A percentile compares a stretch with the other conserved stretches of the same genome.
phyloP scores from a whole-genome alignment of 108 stramenopile genomes.

The Parietichytrium sp. region DNA sequence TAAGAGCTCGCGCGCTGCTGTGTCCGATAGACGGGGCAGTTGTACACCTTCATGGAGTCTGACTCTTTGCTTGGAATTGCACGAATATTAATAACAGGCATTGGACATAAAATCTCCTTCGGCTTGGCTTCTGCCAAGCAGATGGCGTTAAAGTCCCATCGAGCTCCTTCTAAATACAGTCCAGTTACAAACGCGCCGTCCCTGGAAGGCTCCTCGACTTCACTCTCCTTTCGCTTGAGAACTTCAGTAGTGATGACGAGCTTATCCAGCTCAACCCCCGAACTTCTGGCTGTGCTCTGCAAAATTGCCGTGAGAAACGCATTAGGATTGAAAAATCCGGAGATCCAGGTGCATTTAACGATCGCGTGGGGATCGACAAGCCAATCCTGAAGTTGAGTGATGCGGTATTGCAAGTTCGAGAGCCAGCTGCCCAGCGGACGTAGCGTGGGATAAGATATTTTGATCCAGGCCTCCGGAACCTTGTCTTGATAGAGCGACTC shows the following conservation, averaged over 20 bases:
- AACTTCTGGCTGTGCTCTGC: constrained; percentile 58
- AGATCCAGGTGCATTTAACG: constrained; percentile 56
- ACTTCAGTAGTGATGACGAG: constrained; percentile 60
- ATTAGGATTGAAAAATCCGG: constrained; percentile 66
- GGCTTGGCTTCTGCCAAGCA: constrained; percentile 33
- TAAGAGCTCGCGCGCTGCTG: constrained; percentile 56
- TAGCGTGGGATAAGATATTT: constrained; percentile 58
- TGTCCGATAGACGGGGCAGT: constrained; percentile 64
- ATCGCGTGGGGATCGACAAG: neutral
- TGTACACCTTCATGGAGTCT: constrained; percentile 48
- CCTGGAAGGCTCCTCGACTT: constrained; percentile 44
- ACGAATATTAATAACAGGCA: constrained; percentile 63
- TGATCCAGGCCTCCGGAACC: constrained; percentile 69
- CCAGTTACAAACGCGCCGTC: constrained; percentile 62
- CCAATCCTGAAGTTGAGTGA: constrained; percentile 50
- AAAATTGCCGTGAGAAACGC: constrained; percentile 66
- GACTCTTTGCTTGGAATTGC: constrained; percentile 54
- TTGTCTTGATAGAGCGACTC: constrained; percentile 42
- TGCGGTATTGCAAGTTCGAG: constrained; percentile 42
- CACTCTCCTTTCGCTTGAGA: constrained; percentile 47
- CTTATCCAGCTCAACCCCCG: constrained; percentile 57
- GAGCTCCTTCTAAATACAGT: constrained; percentile 63
- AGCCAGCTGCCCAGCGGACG: constrained; percentile 47
- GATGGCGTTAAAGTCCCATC: constrained; percentile 47
- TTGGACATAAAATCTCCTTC: constrained; percentile 52